Conservation (phyloP, 2,329 filamentous ascomycete species). For the Arthrobotrys entomopaga region DNA sequence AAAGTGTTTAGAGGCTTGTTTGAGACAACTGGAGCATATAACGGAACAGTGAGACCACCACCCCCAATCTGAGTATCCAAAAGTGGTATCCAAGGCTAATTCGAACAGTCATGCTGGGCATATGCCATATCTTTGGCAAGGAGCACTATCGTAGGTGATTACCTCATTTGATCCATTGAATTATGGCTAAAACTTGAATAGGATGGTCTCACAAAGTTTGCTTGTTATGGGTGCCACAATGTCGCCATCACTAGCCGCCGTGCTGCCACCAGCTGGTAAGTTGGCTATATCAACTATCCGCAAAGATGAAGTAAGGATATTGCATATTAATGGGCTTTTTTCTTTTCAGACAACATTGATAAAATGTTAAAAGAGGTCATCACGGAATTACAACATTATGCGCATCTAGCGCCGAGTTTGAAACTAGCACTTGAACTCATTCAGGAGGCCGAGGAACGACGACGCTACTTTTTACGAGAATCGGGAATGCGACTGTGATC, state of each 20-base stretch:
- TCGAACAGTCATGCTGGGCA: conserved; percentile 76
- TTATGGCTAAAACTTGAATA: conserved; percentile 18
- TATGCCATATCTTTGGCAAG: conserved; percentile 87
- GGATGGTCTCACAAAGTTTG: conserved; percentile 80
- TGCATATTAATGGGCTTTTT: conserved; percentile 63
- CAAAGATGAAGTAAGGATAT: conserved; percentile 61
- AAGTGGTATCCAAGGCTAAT: conserved; percentile 39
- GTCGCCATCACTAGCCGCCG: conserved; percentile 75
- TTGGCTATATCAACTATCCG: background rate
- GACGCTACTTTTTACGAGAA: conserved; percentile 71
- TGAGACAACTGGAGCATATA: conserved; percentile 82
- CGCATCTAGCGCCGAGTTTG: conserved; percentile 79
- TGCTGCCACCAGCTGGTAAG: conserved; percentile 67
- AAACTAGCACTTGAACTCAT: conserved; percentile 81
- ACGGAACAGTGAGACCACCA: conserved; percentile 73
- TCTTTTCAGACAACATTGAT: conserved; percentile 69
- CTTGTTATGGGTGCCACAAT: conserved; percentile 86
- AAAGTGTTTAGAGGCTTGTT: conserved; percentile 81
- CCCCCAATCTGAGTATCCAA: conserved; percentile 11
- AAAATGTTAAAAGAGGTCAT: conserved; percentile 81
- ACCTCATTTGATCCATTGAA: background rate
- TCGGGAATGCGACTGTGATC: conserved; percentile 56
- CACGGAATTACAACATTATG: conserved; percentile 77
- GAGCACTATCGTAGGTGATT: conserved; percentile 70
- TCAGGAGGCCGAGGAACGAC: conserved; percentile 78